Conservation (phyloP, 106 monocot genomes). For the Dendrobium officinale region DNA sequence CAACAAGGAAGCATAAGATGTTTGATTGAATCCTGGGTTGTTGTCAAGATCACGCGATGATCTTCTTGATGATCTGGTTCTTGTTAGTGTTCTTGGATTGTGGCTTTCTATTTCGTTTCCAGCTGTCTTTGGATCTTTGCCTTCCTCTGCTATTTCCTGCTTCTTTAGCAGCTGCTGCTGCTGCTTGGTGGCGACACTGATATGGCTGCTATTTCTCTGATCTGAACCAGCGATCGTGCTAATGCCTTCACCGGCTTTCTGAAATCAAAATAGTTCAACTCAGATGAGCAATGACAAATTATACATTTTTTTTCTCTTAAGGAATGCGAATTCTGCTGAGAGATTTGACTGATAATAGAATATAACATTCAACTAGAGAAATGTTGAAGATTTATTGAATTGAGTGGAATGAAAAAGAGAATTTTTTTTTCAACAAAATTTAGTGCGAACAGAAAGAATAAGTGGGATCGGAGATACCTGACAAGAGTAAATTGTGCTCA, state of each 20-base stretch:
- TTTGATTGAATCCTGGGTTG: slow-evolving; percentile 16
- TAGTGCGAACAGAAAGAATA: background rate
- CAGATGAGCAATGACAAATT: no score
- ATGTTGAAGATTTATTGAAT: no score
- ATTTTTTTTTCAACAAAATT: background rate
- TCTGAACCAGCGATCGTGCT: no score
- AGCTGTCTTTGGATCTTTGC: background rate
- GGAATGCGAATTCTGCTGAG: no score
- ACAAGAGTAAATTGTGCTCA: slow-evolving; percentile 6
- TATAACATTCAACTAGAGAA: no score
- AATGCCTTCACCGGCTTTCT: background rate
- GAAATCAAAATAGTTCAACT: background rate
- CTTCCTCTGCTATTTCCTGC: slow-evolving; percentile 7
- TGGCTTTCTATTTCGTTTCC: slow-evolving; percentile 9
- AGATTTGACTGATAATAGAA: no score
- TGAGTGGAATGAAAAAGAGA: no score
- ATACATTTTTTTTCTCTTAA: no score
- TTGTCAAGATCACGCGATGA: slow-evolving; percentile 52
- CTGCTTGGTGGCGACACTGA: background rate
- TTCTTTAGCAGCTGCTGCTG: slow-evolving; percentile 10
- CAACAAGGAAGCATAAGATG: slow-evolving; percentile 49
- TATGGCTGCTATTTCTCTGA: slow-evolving; percentile 18
- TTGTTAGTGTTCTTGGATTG: slow-evolving; percentile 20
- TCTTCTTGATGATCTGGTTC: slow-evolving; percentile 56
- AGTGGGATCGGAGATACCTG: background rate